Percentiles rank a stretch among this genome's conserved stretches.
These are phyloP conservation scores for Trichoderma reesei DNA, from an alignment of 495 filamentous ascomycete genomes.

Conservation along the genomic window DNA sequence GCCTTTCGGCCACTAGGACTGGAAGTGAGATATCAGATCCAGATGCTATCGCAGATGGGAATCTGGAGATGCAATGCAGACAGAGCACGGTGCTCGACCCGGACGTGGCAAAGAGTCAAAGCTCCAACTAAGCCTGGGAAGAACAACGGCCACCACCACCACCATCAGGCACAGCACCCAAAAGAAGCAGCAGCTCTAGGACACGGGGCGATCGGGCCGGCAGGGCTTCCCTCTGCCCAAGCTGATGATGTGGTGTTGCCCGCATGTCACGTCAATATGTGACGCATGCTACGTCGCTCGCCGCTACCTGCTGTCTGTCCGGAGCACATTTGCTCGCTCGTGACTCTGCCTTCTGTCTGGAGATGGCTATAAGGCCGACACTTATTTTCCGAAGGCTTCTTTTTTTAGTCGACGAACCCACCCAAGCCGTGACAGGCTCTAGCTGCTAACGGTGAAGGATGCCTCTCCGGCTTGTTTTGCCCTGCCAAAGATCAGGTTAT, in stretches of 20 bases:
- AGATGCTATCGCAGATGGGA: not conserved
- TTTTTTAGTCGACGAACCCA: conserved; percentile 2
- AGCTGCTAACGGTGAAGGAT: not conserved
- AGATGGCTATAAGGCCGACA: not conserved
- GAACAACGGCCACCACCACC: not conserved
- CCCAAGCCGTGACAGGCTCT: not conserved
- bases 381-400: conserved; percentile 1
- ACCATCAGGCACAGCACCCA: not conserved
- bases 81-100: not conserved
- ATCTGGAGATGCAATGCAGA: not conserved
- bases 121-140: not conserved
- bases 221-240: not conserved
- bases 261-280: conserved; percentile 2
- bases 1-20: not conserved
- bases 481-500: not conserved
- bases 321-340: not conserved
- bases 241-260: not conserved
- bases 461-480: not conserved
- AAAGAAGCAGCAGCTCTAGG: too few species aligned
- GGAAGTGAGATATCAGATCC: not conserved
- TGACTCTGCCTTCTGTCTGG: not conserved
- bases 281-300: not conserved
- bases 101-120: not conserved
- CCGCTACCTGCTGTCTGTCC: not conserved
- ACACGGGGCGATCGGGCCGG: too few species aligned